Evolutionary conservation across 2,329 filamentous ascomycete species (phyloP), one percentile per base, ranked within the genome.

Genomic region (Hortaea werneckii): DNA sequence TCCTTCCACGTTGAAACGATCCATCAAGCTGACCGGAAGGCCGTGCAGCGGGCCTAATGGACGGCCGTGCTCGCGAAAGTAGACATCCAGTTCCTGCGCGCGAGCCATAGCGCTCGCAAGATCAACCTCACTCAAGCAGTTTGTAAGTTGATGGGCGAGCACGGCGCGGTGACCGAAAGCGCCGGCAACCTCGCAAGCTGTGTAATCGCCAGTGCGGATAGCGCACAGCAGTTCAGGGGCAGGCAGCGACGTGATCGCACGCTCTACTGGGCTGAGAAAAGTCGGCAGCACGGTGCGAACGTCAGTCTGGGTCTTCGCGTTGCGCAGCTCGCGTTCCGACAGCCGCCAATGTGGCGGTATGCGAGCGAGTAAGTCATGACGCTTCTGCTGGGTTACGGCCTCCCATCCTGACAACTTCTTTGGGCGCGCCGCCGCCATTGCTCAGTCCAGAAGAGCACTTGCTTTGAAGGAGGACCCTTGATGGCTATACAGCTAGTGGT

Each of bases 11-110:
- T 51, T 37, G 41, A 46, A 51, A 26, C 43, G 40, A 34, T 53
- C 50, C 40, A 43, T 52, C 7, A 52, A 39, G 43, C 50, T 52
- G 45, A 52, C 42, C 12, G 50, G 50, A 11, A 52, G 43, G 29
- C 50, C 50, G 29, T 52, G 50, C 10, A 52, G 45, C 8, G 48
- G 50, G 10, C 43, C 48, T 20, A 43, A 27, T 28, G 42, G 34
- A 13, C 41, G 34, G 12, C 45, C 29, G 26, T 49, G 30, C 28
- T 35, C 35, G 20, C 43, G 40, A 30, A 41, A 46, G 34, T 51
- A 41, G 28, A 37, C 46, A 45, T 51, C 49, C 13, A 51, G 44
- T 29, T 44, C 34, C 12, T 32, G 8, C 20, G 49, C 49, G n/a
- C 41, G 46, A 10, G 29, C 32, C 9, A 27, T 34, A 34, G 46